A percentile compares a stretch with the other conserved stretches of the same genome.
Conservation (phyloP, 108 stramenopile species). For the Aurantiochytrium sp. region DNA sequence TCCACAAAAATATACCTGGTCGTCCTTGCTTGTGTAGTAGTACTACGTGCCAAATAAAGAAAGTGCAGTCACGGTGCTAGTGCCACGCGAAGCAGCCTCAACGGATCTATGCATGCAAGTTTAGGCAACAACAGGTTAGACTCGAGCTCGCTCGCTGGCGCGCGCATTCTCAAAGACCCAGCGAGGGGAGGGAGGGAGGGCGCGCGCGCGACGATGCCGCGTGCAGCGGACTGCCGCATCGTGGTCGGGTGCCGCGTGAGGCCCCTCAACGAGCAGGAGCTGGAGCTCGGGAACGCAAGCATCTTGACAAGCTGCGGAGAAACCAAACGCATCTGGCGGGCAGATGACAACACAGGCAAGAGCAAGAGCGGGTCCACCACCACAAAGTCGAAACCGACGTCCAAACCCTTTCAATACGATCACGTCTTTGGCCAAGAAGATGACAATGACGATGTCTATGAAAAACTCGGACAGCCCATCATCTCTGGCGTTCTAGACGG, state of each 20-base stretch:
- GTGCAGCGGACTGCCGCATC: background rate
- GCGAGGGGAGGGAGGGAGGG: background rate
- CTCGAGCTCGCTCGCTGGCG: too few relatives aligned
- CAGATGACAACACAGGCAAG: background rate
- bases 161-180: too few relatives aligned
- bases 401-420: background rate
- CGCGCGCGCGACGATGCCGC: background rate
- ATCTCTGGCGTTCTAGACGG: constrained; percentile 20
- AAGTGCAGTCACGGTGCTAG: too few relatives aligned
- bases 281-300: background rate
- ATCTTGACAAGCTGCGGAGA: background rate
- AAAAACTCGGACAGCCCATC: constrained; percentile 9
- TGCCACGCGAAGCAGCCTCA: too few relatives aligned
- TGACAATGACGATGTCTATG: constrained; percentile 21
- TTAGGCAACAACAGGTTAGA: too few relatives aligned
- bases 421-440: constrained; percentile 13
- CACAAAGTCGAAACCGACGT: too few relatives aligned
- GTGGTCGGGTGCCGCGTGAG: constrained; percentile 2
- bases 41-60: too few relatives aligned
- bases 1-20: too few relatives aligned
- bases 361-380: too few relatives aligned
- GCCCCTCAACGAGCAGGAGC: constrained; percentile 1
- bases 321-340: background rate
- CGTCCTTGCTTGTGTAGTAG: too few relatives aligned
- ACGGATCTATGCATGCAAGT: too few relatives aligned